A percentile compares a stretch with the other conserved stretches of the same genome.
phyloP scores from a whole-genome alignment of 139 green algal species.

The Volvox africanus region DNA sequence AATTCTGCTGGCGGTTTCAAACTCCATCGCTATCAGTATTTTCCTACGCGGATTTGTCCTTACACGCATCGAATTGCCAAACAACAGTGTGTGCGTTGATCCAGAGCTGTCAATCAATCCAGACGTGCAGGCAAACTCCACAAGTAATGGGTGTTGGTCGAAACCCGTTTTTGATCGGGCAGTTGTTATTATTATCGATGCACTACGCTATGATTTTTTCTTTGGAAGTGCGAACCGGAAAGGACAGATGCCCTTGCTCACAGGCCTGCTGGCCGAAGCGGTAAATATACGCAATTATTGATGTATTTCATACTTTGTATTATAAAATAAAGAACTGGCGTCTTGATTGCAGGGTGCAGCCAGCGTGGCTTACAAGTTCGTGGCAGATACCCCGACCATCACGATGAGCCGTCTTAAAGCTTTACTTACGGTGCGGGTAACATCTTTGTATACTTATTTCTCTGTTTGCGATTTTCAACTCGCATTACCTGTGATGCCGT shows the following conservation, averaged over 20 bases:
- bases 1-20: neutral
- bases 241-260: constrained; percentile 38
- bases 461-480: no score
- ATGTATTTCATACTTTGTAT: neutral
- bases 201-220: constrained; percentile 81
- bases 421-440: constrained; percentile 69
- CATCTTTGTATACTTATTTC: no score
- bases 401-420: constrained; percentile 93
- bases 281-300: neutral
- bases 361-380: constrained; percentile 70
- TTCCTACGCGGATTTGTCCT: constrained; percentile 90
- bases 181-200: constrained; percentile 87
- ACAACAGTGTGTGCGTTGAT: constrained; percentile 26
- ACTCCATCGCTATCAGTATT: constrained; percentile 40
- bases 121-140: neutral
- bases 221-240: constrained; percentile 1
- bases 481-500: no score
- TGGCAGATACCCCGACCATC: constrained; percentile 92
- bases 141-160: constrained; percentile 16
- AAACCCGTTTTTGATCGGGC: constrained; percentile 57
- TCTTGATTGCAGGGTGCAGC: constrained; percentile 46
- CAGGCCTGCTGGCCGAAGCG: constrained; percentile 41
- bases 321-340: no score
- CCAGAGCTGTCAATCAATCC: neutral
- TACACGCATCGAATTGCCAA: constrained; percentile 80